phyloP scores from a whole-genome alignment of 495 filamentous ascomycete genomes.

The Oleoguttula mirabilis region DNA sequence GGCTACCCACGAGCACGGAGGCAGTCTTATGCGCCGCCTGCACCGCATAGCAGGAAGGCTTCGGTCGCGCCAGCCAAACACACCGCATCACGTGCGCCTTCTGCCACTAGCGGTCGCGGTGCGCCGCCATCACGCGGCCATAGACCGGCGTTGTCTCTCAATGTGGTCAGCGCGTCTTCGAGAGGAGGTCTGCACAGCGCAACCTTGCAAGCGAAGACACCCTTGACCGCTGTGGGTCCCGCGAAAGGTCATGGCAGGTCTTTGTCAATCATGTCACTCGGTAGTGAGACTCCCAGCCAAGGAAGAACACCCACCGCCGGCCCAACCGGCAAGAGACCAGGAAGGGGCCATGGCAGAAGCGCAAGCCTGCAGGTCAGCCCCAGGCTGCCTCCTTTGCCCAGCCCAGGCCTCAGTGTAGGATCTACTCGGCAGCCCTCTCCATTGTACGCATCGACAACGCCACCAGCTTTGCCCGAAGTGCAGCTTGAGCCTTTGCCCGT shows the following conservation, averaged over 20 bases:
- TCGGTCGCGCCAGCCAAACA: conserved; percentile 10
- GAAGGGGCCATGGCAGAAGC: conserved; percentile 61
- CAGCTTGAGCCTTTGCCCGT: conserved; percentile 2
- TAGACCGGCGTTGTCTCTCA: conserved; percentile 46
- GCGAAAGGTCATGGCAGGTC: conserved; percentile 57
- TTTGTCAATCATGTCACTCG: conserved; percentile 89
- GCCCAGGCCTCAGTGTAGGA: neutral
- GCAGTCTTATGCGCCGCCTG: conserved; percentile 3
- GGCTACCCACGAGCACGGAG: conserved; percentile 21
- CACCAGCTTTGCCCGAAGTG: conserved; percentile 5
- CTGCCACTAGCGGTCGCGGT: conserved; percentile 20
- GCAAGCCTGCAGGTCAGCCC: conserved; percentile 72
- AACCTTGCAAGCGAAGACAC: conserved; percentile 18
- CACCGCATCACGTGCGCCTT: conserved; percentile 8
- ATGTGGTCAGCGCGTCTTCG: conserved; percentile 33
- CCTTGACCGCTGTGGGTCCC: conserved; percentile 14
- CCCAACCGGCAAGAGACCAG: conserved; percentile 35
- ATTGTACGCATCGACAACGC: conserved; percentile 15
- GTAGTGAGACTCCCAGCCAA: conserved; percentile 37
- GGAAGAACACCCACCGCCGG: conserved; percentile 1
- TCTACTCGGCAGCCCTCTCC: conserved; percentile 19
- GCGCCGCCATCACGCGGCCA: conserved; percentile 37
- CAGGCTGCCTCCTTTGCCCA: neutral
- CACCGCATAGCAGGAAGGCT: conserved; percentile 6
- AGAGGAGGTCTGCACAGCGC: conserved; percentile 12